Conservation (phyloP, 805 yeast genomes). For the Ogataea angusta region DNA sequence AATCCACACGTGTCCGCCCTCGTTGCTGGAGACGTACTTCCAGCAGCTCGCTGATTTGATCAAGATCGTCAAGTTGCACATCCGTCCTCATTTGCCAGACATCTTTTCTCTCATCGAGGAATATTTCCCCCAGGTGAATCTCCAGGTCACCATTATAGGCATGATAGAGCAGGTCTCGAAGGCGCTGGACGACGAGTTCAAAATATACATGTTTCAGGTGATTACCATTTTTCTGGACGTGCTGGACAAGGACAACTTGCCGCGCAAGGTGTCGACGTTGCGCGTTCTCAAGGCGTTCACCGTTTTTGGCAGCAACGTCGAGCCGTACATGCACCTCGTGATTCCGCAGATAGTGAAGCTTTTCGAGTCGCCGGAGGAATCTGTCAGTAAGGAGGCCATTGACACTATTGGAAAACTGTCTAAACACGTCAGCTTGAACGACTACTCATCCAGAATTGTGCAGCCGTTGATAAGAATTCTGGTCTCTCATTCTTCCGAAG, state of each 20-base stretch:
- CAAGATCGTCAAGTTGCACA: slow-evolving; percentile 82
- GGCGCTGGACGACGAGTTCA: slow-evolving; percentile 91
- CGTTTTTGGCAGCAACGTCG: slow-evolving; percentile 81
- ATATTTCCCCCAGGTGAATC: slow-evolving; percentile 56
- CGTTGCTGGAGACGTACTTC: slow-evolving; percentile 82
- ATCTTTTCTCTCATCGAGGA: slow-evolving; percentile 75
- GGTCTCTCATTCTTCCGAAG: slow-evolving; percentile 39
- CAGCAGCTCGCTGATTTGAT: slow-evolving; percentile 82
- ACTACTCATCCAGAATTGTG: slow-evolving; percentile 85
- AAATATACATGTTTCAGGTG: slow-evolving; percentile 72
- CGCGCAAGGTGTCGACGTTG: slow-evolving; percentile 56
- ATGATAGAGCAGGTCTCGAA: slow-evolving; percentile 80
- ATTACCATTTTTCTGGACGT: slow-evolving; percentile 73
- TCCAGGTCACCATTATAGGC: slow-evolving; percentile 76
- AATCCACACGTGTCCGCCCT: slow-evolving; percentile 75
- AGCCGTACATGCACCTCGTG: slow-evolving; percentile 81
- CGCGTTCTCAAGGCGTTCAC: slow-evolving; percentile 81
- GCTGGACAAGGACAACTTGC: slow-evolving; percentile 67
- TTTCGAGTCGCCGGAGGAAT: slow-evolving; percentile 67
- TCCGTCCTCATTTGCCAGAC: slow-evolving; percentile 74
- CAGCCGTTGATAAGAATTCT: slow-evolving; percentile 81
- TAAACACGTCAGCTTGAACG: slow-evolving; percentile 66
- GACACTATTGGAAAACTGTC: slow-evolving; percentile 81
- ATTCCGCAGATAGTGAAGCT: slow-evolving; percentile 82
- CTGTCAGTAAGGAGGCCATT: slow-evolving; percentile 69